Conservation (phyloP, 495 filamentous ascomycete species). For the Hamigera avellanea region DNA sequence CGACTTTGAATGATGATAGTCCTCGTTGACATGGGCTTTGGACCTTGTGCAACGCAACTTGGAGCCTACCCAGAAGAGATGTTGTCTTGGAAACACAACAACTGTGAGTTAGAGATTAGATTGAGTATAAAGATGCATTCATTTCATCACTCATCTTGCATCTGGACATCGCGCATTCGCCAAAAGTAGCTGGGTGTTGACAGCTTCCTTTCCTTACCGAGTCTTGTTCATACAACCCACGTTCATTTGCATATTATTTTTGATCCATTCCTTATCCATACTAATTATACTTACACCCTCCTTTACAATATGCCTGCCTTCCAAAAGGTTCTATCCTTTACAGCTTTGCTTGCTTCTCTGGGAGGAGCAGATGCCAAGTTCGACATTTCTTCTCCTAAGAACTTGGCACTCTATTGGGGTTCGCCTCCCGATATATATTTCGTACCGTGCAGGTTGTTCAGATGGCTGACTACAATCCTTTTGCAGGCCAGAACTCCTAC, state of each 20-base stretch:
- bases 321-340: conserved; percentile 13
- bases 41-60: neutral
- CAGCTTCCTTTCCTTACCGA: neutral
- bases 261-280: neutral
- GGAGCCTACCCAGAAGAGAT: no score
- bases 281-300: neutral
- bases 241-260: conserved; percentile 1
- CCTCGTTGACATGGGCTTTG: neutral
- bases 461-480: neutral
- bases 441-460: no score
- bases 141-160: neutral
- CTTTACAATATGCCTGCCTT: conserved; percentile 15
- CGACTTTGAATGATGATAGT: no score
- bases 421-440: no score
- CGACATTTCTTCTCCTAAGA: conserved; percentile 30
- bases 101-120: neutral
- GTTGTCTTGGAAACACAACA: no score
- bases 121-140: neutral
- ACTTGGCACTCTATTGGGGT: conserved; percentile 56
- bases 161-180: neutral
- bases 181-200: no score
- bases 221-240: neutral
- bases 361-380: conserved; percentile 28
- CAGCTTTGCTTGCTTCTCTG: conserved; percentile 18
- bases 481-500: conserved; percentile 47